Evolutionary conservation across 805 yeast species (phyloP), one percentile per base, ranked within the genome.

Genomic region (Kluyveromyces dobzhanskii): DNA sequence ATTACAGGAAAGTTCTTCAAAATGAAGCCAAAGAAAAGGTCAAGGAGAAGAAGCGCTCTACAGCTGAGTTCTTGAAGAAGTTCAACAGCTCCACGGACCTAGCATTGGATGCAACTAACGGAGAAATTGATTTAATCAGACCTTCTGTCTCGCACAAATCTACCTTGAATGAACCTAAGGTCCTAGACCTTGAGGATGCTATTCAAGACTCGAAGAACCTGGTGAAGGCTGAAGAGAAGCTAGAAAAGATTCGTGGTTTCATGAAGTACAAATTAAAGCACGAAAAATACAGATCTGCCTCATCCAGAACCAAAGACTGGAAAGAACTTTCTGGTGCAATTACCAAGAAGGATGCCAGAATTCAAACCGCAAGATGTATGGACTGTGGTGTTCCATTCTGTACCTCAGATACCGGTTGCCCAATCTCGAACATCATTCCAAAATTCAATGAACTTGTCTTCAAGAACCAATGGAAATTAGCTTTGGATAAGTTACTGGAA

Each of bases 341-440:
- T 51, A 70, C 86, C 41, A 83, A 85, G 64, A 87, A 83, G 38
- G 97, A 92, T 50, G 80, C 90, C 56, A 76, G 79, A 60, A 76
- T 73, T 60, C 97, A 90, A 69, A 85, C 97, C 42, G 96, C 97
- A 12, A 78, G 98, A 65, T 90, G 98, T 74, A 90, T 92, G 95
- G 97, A 90, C 66, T 90, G 98, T 72, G 98, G 98, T 71, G 94
- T 92, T 53, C 98, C 98, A 43, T 90, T 90, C 77, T 90, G 98
- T 72, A 94, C 90, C 57, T 82, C 95, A 35, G 97, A 90, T 63
- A 84, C 95, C 32, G 98, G 98, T 44, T 90, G 98, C 69, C 98
- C 98, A 39, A 83, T 90, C 49, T 87, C 97, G 39, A 90, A 90
- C 66, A 80, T 90, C 52, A 90, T 90, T 69, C 98, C 98, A 47